Percentiles rank a stretch among this genome's conserved stretches.
phyloP scores from a whole-genome alignment of 2,329 filamentous ascomycete genomes.

The Fusarium paranaense region DNA sequence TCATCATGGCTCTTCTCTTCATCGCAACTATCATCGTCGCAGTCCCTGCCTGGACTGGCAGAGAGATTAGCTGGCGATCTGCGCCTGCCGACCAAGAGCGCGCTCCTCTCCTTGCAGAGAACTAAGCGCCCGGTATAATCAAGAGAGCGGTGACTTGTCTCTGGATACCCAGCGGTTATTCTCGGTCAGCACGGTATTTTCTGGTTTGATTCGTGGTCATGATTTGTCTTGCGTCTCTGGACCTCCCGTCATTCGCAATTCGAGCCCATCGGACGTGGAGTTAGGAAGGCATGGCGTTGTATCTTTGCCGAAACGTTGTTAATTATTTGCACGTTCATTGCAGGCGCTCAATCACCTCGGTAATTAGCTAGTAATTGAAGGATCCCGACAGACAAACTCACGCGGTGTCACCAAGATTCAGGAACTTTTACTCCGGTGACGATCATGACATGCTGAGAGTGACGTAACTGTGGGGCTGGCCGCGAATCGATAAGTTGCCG shows the following conservation, averaged over 20 bases:
- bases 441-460: slow-evolving; percentile 2
- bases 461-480: slow-evolving; percentile 22
- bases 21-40: slow-evolving; percentile 74
- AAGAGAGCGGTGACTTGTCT: not conserved
- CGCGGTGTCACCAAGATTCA: not conserved
- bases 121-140: slow-evolving; percentile 29
- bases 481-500: slow-evolving; percentile 46
- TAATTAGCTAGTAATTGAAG: slow-evolving; percentile 27
- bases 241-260: slow-evolving; percentile 22
- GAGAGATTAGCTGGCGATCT: slow-evolving; percentile 62
- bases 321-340: slow-evolving; percentile 8
- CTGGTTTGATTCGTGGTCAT: not conserved
- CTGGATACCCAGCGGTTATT: not conserved
- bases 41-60: slow-evolving; percentile 72
- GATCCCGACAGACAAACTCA: not conserved
- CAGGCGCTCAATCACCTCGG: slow-evolving; percentile 1
- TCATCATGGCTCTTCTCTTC: slow-evolving; percentile 82
- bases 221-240: slow-evolving; percentile 13
- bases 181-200: not conserved
- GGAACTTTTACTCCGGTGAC: slow-evolving; percentile 16
- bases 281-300: slow-evolving; percentile 31
- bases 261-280: slow-evolving; percentile 22
- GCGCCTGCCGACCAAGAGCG: slow-evolving; percentile 65
- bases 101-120: slow-evolving; percentile 69
- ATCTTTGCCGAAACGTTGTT: slow-evolving; percentile 11